phyloP scores from a whole-genome alignment of 23 red algal species.

The Gracilaria caudata region DNA sequence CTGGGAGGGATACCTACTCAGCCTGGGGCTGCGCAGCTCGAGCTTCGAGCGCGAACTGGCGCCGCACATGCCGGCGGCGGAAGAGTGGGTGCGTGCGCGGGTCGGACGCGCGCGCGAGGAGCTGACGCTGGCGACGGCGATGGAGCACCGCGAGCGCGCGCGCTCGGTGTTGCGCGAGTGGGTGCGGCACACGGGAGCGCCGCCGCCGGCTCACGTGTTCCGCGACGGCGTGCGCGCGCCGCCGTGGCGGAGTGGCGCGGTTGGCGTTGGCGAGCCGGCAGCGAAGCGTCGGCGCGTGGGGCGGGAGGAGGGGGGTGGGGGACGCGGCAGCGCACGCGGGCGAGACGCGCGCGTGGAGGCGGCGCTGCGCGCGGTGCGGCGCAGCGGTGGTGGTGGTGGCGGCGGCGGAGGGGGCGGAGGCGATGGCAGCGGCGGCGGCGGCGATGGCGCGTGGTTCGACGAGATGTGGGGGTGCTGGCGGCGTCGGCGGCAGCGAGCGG shows the following conservation, averaged over 20 bases:
- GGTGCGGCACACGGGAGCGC: constrained; percentile 19
- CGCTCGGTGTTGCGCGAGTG: constrained; percentile 29
- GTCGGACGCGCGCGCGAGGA: constrained; percentile 5
- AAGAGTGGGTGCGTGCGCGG: not conserved
- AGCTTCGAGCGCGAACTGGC: constrained; percentile 24
- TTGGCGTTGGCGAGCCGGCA: not conserved
- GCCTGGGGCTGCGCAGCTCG: constrained; percentile 6
- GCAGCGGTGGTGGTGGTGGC: not conserved
- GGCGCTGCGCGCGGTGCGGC: constrained; percentile 8
- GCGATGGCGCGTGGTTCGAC: not conserved
- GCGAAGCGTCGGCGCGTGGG: not conserved
- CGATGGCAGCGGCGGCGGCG: not conserved
- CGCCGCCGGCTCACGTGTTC: constrained; percentile 45
- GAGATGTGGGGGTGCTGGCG: constrained; percentile 8
- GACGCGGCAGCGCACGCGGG: not conserved
- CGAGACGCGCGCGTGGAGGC: not conserved
- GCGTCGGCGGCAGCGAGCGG: not conserved
- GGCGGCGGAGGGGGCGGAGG: not conserved
- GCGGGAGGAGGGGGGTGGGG: not conserved
- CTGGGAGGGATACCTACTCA: constrained; percentile 41
- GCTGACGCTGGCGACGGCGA: not conserved
- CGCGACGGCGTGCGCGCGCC: constrained; percentile 21
- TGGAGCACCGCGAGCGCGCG: constrained; percentile 49
- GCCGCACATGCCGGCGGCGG: constrained; percentile 26
- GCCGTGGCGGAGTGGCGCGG: not conserved